Evolutionary conservation across 495 filamentous ascomycete species (phyloP).

Genomic region (Glarea lozoyensis): DNA sequence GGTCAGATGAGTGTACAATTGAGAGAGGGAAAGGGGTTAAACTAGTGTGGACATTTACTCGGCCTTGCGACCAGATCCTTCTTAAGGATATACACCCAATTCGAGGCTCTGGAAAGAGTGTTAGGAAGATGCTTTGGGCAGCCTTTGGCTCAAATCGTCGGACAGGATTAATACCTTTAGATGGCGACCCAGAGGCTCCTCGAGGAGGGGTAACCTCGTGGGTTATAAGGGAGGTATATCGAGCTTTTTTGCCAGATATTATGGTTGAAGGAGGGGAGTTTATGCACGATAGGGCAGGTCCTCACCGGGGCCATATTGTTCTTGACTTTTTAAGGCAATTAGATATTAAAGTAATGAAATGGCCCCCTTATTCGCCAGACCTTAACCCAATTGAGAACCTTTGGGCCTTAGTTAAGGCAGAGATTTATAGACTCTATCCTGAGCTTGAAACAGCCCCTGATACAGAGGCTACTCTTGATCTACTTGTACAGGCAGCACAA

Average conservation of each 20-base stretch:
- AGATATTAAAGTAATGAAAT: neutral
- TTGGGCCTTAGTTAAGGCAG: neutral
- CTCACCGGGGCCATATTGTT: neutral
- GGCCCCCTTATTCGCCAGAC: conserved; percentile 1
- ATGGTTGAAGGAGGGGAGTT: conserved; percentile 3
- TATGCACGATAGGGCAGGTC: conserved; percentile 2
- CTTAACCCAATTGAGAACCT: neutral
- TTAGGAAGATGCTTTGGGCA: too few species aligned
- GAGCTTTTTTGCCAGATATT: conserved; percentile 3
- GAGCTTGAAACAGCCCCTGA: conserved; percentile 4
- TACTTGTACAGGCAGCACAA: conserved; percentile 1
- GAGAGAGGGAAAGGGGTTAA: neutral
- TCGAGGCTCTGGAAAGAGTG: too few species aligned
- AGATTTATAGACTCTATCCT: neutral
- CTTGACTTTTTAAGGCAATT: neutral
- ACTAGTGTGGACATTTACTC: neutral
- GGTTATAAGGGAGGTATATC: conserved; percentile 5
- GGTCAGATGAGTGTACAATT: neutral
- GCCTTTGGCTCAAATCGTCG: neutral
- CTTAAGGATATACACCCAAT: neutral
- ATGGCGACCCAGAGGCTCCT: neutral
- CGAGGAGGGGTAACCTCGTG: neutral
- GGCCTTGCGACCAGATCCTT: neutral
- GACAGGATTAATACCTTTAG: too few species aligned
- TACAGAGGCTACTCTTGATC: neutral